Evolutionary conservation across 495 filamentous ascomycete species (phyloP), one percentile per base, ranked within the genome.

Genomic region (Neurospora sublineolata): DNA sequence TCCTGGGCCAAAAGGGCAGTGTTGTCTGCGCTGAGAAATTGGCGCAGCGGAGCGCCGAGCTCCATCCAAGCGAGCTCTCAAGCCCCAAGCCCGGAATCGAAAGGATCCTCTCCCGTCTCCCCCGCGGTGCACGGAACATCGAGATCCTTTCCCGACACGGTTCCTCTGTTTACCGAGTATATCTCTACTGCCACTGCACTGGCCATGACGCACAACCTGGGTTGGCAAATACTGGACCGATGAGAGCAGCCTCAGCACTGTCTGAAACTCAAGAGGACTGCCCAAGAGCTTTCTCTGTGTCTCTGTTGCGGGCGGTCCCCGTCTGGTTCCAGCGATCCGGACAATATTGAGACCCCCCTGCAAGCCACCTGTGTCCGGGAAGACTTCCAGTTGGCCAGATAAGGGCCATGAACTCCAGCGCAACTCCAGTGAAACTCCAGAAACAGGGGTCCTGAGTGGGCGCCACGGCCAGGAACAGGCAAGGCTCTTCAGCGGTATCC

Each of bases 331-430:
- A 73, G 75, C 72, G 73, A 73, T 73, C 73, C 69, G 70, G 75
- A 75, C 30, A 69, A 73, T 71, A 70, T 69, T 69, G 27, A 67
- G 37, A 67, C 30, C 18, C 77, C 77, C 76, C 75, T 77, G 76
- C 73, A 72, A 68, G 69, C 72, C 72, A 74, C 69, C 68, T n/a
- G 23, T 36, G 14, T 36, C 75, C 79, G 75, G 76, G 75, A 77
- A 71, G 73, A 58, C 52, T 78, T 80, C 76, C 77, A 74, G 78
- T 80, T 79, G 77, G 77, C 52, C 52, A 14, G 44, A 30, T 60
- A 14, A 27, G 12, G 23, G 20, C 52, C 33, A 64, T 64, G 27
- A 30, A 30, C 27, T 64, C 52, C 52, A 33, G 52, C 14, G 52
- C 52, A 64, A 36, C 52, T 64, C 52, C 46, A 58, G 46, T 30